Conservation (phyloP, 306 rosid genomes). For the Begonia loranthoides region DNA sequence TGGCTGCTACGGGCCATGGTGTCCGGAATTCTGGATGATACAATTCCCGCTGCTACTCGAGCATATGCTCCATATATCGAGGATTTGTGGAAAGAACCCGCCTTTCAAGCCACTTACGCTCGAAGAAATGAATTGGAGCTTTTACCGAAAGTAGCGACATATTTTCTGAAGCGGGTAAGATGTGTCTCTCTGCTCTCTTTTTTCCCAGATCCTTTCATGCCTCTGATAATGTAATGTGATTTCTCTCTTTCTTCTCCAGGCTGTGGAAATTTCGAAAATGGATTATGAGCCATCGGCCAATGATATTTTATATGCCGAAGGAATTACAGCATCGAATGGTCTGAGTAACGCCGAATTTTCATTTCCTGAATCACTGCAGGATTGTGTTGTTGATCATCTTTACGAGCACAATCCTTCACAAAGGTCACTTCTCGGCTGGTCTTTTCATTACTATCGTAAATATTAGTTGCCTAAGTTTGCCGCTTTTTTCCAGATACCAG, state of each 20-base stretch:
- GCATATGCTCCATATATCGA: slow-evolving; percentile 42
- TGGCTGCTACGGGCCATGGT: slow-evolving; percentile 41
- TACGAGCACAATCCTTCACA: slow-evolving; percentile 27
- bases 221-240: too few species aligned
- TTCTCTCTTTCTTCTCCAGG: slow-evolving; percentile 22
- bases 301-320: slow-evolving; percentile 72
- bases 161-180: slow-evolving; percentile 60
- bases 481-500: slow-evolving; percentile 29
- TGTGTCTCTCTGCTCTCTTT: slow-evolving; percentile 1
- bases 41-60: slow-evolving; percentile 40
- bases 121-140: slow-evolving; percentile 51
- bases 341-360: slow-evolving; percentile 49
- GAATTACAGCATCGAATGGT: slow-evolving; percentile 44
- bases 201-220: too few species aligned
- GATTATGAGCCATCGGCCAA: slow-evolving; percentile 52
- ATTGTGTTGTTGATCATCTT: slow-evolving; percentile 20
- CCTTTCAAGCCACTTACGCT: slow-evolving; percentile 59
- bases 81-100: slow-evolving; percentile 63
- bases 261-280: slow-evolving; percentile 44
- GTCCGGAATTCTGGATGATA: slow-evolving; percentile 38
- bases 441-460: background rate
- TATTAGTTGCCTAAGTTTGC: background rate
- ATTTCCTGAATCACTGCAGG: slow-evolving; percentile 24
- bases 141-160: slow-evolving; percentile 56
- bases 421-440: slow-evolving; percentile 22